These are phyloP conservation scores for Talaromyces sp. DNA, from an alignment of 2,329 filamentous ascomycete genomes.

Conservation along the genomic window DNA sequence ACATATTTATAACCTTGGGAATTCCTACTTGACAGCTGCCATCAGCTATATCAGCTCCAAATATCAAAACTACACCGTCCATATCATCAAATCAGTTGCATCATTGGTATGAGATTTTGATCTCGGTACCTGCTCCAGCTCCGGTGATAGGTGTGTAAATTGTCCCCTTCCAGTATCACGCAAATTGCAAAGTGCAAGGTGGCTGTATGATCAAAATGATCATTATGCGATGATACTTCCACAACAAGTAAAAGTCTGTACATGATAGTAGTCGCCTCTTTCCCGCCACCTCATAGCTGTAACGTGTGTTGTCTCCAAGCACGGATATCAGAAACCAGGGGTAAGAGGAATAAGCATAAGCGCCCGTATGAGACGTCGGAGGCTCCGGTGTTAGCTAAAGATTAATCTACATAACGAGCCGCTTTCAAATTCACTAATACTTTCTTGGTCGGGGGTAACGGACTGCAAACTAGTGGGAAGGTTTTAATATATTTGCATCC, in stretches of 20 bases:
- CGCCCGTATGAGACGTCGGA: neutral
- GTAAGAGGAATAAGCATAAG: neutral
- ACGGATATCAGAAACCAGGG: slow-evolving; percentile 7
- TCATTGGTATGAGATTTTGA: neutral
- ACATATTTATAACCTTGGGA: neutral
- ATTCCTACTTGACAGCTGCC: no score
- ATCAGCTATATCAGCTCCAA: no score
- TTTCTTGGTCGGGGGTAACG: neutral
- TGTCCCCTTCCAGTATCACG: neutral
- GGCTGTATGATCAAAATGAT: neutral
- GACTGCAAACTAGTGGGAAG: neutral
- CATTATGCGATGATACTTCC: neutral
- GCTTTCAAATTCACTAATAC: neutral
- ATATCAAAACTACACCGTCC: neutral
- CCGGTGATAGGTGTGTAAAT: neutral
- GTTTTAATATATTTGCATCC: neutral
- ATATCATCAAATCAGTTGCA: neutral
- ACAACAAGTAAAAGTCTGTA: neutral
- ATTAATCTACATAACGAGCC: neutral
- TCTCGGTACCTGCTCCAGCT: neutral
- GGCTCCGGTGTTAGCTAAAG: neutral
- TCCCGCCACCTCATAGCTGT: neutral
- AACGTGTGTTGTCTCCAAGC: slow-evolving; percentile 5
- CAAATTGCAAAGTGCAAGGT: slow-evolving; percentile 1
- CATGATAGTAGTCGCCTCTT: neutral